These are phyloP conservation scores for Globisporangium perplexum DNA, from an alignment of 352 stramenopile species.

Conservation along the genomic window DNA sequence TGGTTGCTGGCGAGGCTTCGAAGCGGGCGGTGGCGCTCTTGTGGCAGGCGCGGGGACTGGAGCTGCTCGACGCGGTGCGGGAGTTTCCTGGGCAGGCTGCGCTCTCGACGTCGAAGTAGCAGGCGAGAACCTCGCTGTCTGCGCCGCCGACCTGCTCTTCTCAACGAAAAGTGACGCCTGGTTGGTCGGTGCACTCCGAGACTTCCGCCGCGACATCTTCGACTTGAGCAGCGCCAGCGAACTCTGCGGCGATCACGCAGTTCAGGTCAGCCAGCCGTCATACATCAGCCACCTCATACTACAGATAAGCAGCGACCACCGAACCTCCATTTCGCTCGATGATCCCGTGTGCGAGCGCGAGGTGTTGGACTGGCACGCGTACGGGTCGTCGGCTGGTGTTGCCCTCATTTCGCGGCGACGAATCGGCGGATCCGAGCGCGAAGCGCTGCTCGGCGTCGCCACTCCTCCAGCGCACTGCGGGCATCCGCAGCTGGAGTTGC, in stretches of 20 bases:
- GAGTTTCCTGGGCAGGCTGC: conserved; percentile 11
- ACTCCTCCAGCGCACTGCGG: conserved; percentile 45
- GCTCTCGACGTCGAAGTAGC: conserved; percentile 6
- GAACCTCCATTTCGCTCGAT: conserved; percentile 51
- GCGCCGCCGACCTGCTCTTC: conserved; percentile 24
- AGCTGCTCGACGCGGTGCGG: conserved; percentile 3
- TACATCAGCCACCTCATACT: neutral
- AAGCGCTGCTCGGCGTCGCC: neutral
- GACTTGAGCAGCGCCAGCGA: conserved; percentile 74
- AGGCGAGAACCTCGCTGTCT: conserved; percentile 14
- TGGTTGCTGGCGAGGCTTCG: conserved; percentile 15
- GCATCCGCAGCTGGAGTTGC: conserved; percentile 67
- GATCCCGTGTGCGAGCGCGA: conserved; percentile 16
- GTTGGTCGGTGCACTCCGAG: conserved; percentile 65
- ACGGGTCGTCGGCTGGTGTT: conserved; percentile 17
- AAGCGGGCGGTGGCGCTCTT: conserved; percentile 10
- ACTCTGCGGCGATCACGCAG: conserved; percentile 24
- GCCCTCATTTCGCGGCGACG: conserved; percentile 30
- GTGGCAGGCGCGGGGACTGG: neutral
- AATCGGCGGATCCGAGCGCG: conserved; percentile 20
- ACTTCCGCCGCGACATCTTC: conserved; percentile 73
- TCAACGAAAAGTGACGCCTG: conserved; percentile 64
- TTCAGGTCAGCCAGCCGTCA: neutral
- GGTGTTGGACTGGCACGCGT: conserved; percentile 22
- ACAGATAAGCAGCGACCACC: neutral